Conservation (phyloP, 345 rosid species). For the Trapa incisa region DNA sequence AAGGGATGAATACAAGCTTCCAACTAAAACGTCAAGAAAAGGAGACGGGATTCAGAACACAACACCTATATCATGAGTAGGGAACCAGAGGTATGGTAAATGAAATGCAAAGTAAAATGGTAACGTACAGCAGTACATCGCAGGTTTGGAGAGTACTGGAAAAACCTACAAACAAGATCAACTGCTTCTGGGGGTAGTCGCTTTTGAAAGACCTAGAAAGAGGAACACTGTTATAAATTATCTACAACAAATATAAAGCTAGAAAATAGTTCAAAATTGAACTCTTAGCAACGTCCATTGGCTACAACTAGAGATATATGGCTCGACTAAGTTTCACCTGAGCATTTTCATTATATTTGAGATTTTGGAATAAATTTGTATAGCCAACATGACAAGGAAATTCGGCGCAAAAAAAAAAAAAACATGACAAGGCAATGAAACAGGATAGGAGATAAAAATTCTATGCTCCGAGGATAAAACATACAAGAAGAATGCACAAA, state of each 20-base stretch:
- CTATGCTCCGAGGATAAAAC: neutral
- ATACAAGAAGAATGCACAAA: neutral
- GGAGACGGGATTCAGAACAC: neutral
- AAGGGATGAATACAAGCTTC: constrained; percentile 87
- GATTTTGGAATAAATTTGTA: no score
- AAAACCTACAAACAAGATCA: constrained; percentile 87
- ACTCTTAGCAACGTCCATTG: no score
- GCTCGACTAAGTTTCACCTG: no score
- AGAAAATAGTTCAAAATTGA: no score
- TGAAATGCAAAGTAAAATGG: neutral
- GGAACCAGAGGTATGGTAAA: neutral
- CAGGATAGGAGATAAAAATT: no score
- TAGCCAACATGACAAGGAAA: neutral
- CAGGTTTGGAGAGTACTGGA: constrained; percentile 91
- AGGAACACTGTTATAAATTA: neutral
- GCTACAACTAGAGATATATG: no score
- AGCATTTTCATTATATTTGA: no score
- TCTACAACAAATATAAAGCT: neutral
- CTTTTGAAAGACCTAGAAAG: constrained; percentile 61
- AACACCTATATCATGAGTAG: neutral
- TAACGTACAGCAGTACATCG: constrained; percentile 91
- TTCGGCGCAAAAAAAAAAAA: neutral
- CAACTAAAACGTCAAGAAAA: constrained; percentile 32
- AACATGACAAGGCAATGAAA: neutral
- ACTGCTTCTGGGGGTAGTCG: constrained; percentile 95